Conservation (phyloP, 139 green algal genomes). For the Chlamydomonas incerta region DNA sequence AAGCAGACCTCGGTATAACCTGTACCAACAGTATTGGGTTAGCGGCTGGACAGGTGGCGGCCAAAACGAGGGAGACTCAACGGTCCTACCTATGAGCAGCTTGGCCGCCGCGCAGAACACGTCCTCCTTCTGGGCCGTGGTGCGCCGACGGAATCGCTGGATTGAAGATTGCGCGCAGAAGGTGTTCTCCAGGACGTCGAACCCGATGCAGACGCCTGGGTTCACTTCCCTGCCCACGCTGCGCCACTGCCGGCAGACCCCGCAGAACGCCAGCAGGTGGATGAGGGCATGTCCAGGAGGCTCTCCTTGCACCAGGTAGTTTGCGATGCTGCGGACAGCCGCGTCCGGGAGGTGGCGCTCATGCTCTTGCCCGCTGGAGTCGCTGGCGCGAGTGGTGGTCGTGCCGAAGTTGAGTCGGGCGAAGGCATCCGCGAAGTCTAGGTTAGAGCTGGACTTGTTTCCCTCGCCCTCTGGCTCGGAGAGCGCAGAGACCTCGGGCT, state of each 20-base stretch:
- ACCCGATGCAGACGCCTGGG: constrained; percentile 42
- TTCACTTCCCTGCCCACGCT: constrained; percentile 48
- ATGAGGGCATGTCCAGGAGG: constrained; percentile 34
- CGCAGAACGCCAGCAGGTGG: constrained; percentile 61
- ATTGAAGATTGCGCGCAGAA: constrained; percentile 48
- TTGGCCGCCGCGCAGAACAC: constrained; percentile 55
- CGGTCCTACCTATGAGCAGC: constrained; percentile 56
- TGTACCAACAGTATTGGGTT: too few relatives aligned
- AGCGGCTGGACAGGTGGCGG: too few relatives aligned
- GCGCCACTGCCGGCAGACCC: constrained; percentile 67
- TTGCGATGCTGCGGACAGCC: constrained; percentile 41
- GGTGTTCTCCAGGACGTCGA: constrained; percentile 67
- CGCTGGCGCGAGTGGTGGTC: background rate
- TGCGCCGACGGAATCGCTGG: constrained; percentile 52
- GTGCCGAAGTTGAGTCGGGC: background rate
- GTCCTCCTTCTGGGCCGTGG: constrained; percentile 45
- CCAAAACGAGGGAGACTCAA: background rate
- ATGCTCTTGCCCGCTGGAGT: background rate
- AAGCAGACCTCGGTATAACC: constrained; percentile 64
- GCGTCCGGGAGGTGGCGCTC: constrained; percentile 38
- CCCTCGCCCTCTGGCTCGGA: too few relatives aligned
- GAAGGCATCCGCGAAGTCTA: background rate
- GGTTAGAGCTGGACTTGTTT: background rate
- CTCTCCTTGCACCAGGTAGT: constrained; percentile 32
- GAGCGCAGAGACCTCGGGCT: too few relatives aligned